These are phyloP conservation scores for Colletotrichum nymphaeae DNA, from an alignment of 2,329 filamentous ascomycete genomes.

Conservation along the genomic window DNA sequence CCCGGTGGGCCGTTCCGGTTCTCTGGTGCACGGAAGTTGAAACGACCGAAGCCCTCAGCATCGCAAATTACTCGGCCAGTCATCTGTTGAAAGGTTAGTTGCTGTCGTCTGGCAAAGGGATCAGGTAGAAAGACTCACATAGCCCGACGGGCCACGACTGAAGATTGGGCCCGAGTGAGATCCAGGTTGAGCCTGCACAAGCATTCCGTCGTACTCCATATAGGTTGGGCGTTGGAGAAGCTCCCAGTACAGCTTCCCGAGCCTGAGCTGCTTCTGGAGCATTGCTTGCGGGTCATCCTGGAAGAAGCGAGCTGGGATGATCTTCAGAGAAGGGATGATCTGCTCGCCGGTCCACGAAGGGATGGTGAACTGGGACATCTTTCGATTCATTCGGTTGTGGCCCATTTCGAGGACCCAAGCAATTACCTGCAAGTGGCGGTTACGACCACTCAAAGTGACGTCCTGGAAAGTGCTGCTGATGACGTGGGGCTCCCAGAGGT, in stretches of 20 bases:
- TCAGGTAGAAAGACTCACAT: slow-evolving; percentile 23
- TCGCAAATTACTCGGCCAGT: slow-evolving; percentile 56
- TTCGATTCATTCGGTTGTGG: slow-evolving; percentile 48
- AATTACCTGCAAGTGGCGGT: slow-evolving; percentile 39
- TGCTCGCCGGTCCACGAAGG: slow-evolving; percentile 56
- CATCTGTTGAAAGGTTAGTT: slow-evolving; percentile 41
- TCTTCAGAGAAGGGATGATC: slow-evolving; percentile 51
- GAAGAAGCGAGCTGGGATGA: slow-evolving; percentile 58
- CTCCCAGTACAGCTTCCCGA: slow-evolving; percentile 60
- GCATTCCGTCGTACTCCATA: slow-evolving; percentile 57
- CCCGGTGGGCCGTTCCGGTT: slow-evolving; percentile 24
- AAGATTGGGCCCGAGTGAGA: slow-evolving; percentile 10
- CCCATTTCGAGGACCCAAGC: slow-evolving; percentile 56
- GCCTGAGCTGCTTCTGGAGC: slow-evolving; percentile 49
- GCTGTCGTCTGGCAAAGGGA: neutral
- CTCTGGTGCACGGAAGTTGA: slow-evolving; percentile 43
- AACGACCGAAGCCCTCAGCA: slow-evolving; percentile 53
- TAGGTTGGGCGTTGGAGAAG: slow-evolving; percentile 57
- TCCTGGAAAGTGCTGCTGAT: slow-evolving; percentile 47
- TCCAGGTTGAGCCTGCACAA: slow-evolving; percentile 45
- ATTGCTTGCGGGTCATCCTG: slow-evolving; percentile 49
- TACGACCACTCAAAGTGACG: neutral
- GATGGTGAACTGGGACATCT: slow-evolving; percentile 50
- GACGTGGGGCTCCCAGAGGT: slow-evolving; percentile 55
- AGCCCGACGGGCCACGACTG: slow-evolving; percentile 47